Evolutionary conservation across 2,329 filamentous ascomycete genomes (phyloP).

Genomic region (Colletotrichum truncatum): DNA sequence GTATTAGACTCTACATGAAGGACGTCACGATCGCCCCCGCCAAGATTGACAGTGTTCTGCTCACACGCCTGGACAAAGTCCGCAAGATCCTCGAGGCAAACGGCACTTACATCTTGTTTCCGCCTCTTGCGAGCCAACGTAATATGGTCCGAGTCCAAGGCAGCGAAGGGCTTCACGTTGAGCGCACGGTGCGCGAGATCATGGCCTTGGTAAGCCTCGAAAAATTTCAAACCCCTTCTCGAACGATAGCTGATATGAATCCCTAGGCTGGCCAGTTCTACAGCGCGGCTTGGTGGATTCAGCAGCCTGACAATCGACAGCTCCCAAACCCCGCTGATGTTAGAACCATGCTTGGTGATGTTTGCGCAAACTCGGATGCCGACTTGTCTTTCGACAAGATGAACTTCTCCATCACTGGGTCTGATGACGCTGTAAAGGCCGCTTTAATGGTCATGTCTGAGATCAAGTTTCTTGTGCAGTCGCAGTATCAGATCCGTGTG

Average conservation of each 20-base stretch:
- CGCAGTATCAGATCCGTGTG: conserved; percentile 92
- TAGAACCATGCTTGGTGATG: conserved; percentile 90
- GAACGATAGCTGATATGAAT: conserved; percentile 34
- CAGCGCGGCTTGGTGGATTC: conserved; percentile 89
- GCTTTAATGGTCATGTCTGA: conserved; percentile 95
- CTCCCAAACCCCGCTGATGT: conserved; percentile 76
- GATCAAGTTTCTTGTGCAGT: conserved; percentile 86
- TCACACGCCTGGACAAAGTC: conserved; percentile 93
- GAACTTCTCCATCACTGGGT: conserved; percentile 93
- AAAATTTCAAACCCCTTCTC: conserved; percentile 14
- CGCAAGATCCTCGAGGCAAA: conserved; percentile 98
- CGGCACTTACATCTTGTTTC: conserved; percentile 93
- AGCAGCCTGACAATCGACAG: conserved; percentile 46
- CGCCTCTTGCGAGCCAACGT: conserved; percentile 84
- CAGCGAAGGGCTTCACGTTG: conserved; percentile 90
- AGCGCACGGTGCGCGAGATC: conserved; percentile 93
- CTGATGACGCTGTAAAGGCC: conserved; percentile 94
- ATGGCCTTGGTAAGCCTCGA: conserved; percentile 81
- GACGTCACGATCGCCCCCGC: conserved; percentile 88
- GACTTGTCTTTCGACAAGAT: conserved; percentile 95
- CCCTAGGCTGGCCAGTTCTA: conserved; percentile 93
- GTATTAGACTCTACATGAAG: conserved; percentile 88
- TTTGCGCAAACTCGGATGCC: conserved; percentile 94
- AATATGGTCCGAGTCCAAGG: conserved; percentile 91
- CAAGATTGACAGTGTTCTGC: conserved; percentile 94